Percentiles rank a stretch among this genome's conserved stretches.
Conservation (phyloP, 441 rosid species). For the Hura crepitans region DNA sequence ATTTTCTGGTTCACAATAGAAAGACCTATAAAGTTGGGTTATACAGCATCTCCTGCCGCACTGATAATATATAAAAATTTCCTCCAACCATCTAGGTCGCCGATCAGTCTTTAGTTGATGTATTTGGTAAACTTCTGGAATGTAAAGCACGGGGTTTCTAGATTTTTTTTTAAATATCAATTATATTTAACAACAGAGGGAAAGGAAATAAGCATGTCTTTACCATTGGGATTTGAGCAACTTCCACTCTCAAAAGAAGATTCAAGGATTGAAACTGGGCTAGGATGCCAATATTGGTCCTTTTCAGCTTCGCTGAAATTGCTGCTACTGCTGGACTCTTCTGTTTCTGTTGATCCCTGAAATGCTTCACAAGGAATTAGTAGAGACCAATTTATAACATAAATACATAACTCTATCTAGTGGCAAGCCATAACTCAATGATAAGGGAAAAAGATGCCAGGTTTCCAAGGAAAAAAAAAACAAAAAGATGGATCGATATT, state of each 20-base stretch:
- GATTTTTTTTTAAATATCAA: neutral
- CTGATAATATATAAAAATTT: no score
- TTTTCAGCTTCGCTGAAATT: conserved; percentile 28
- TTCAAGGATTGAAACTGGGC: conserved; percentile 42
- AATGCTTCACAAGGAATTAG: conserved; percentile 24
- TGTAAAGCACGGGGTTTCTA: neutral
- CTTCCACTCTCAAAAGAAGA: conserved; percentile 31
- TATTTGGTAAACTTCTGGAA: neutral
- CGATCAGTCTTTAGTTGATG: neutral
- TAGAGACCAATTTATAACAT: neutral
- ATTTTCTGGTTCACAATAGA: neutral
- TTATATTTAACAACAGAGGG: neutral
- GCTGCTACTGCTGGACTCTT: conserved; percentile 38
- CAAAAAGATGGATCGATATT: neutral
- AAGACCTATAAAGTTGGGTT: no score
- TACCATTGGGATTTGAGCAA: conserved; percentile 35
- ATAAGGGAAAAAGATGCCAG: no score
- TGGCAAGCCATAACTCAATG: neutral
- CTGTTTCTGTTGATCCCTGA: conserved; percentile 34
- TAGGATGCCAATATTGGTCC: conserved; percentile 30
- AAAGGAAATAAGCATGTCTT: neutral
- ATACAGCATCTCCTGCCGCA: no score
- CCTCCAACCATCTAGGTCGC: neutral
- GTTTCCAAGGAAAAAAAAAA: no score
- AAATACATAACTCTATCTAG: neutral